phyloP scores from a whole-genome alignment of 768 basidiomycete species.

The Auricularia cornea region DNA sequence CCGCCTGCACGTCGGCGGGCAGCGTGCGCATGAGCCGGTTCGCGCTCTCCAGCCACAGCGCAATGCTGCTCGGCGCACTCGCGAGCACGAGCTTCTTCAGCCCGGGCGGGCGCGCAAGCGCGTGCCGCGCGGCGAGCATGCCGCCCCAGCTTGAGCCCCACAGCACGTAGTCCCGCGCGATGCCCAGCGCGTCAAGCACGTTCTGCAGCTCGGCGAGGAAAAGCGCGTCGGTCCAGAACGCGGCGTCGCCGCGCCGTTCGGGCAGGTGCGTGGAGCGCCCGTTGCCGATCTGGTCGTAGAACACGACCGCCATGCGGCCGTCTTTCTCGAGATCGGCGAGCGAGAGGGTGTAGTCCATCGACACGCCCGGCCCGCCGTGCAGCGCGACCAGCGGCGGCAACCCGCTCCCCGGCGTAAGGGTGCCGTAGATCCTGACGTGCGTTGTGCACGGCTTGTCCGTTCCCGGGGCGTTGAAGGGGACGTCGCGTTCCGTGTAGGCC shows the following conservation, averaged over 20 bases:
- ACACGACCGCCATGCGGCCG: conserved; percentile 34
- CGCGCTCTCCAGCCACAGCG: conserved; percentile 32
- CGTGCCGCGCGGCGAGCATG: conserved; percentile 41
- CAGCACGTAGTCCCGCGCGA: conserved; percentile 35
- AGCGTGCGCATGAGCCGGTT: conserved; percentile 25
- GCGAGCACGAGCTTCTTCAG: conserved; percentile 39
- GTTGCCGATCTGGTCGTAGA: conserved; percentile 50
- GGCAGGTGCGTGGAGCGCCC: conserved; percentile 37
- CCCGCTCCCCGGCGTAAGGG: not conserved
- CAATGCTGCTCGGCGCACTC: conserved; percentile 37
- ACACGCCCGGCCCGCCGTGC: conserved; percentile 43
- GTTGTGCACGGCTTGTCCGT: not conserved
- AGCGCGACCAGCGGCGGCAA: conserved; percentile 31
- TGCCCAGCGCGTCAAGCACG: conserved; percentile 35
- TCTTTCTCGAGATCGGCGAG: conserved; percentile 30
- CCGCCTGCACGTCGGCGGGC: conserved; percentile 32
- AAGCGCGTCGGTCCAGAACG: conserved; percentile 43
- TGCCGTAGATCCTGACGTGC: not conserved
- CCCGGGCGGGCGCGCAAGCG: conserved; percentile 36
- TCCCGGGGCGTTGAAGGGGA: not conserved
- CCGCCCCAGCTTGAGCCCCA: conserved; percentile 37
- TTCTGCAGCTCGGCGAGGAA: conserved; percentile 47
- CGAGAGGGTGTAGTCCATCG: conserved; percentile 34
- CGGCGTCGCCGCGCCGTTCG: conserved; percentile 24
- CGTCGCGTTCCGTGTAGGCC: not conserved